A percentile compares a stretch with the other conserved stretches of the same genome.
Evolutionary conservation across 2,329 filamentous ascomycete species (phyloP).

Genomic region (Macroventuria anomochaeta): DNA sequence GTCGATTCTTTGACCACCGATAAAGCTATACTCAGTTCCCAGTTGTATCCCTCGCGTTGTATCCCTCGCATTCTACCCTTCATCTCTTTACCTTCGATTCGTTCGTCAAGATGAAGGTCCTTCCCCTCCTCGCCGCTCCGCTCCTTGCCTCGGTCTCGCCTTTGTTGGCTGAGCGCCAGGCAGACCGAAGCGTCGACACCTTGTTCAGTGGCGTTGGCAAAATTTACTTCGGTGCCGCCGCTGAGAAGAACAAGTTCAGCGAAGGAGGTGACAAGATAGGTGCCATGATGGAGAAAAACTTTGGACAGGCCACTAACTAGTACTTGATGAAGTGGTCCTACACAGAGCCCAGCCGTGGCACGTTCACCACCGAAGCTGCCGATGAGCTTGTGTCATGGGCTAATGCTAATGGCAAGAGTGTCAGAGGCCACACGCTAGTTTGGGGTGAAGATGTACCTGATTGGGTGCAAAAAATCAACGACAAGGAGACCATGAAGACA

Average conservation of each 20-base stretch:
- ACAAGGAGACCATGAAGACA: conserved; percentile 60
- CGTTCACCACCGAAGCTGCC: conserved; percentile 58
- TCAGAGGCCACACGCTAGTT: conserved; percentile 70
- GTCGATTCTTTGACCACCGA: not conserved
- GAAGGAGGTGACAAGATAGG: conserved; percentile 59
- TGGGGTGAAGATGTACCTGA: conserved; percentile 61
- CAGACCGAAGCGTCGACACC: not conserved
- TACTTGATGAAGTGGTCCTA: conserved; percentile 76
- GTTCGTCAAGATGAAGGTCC: not conserved
- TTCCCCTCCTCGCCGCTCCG: not conserved
- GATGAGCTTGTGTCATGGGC: conserved; percentile 66
- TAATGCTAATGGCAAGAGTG: conserved; percentile 63
- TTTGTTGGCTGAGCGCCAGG: not conserved
- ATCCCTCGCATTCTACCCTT: not conserved
- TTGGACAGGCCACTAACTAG: conserved; percentile 70
- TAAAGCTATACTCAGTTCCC: not conserved
- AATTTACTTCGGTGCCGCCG: conserved; percentile 68
- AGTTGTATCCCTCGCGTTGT: too few species aligned
- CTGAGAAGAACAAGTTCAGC: conserved; percentile 62
- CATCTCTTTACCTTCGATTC: not conserved
- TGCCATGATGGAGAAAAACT: conserved; percentile 66
- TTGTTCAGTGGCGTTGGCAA: conserved; percentile 56
- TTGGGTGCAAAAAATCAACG: conserved; percentile 65
- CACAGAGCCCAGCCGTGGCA: conserved; percentile 53
- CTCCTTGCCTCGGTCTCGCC: conserved; percentile 1